A percentile compares a stretch with the other conserved stretches of the same genome.
Conservation (phyloP, 306 rosid species). For the Lathyrus tuberosus region DNA sequence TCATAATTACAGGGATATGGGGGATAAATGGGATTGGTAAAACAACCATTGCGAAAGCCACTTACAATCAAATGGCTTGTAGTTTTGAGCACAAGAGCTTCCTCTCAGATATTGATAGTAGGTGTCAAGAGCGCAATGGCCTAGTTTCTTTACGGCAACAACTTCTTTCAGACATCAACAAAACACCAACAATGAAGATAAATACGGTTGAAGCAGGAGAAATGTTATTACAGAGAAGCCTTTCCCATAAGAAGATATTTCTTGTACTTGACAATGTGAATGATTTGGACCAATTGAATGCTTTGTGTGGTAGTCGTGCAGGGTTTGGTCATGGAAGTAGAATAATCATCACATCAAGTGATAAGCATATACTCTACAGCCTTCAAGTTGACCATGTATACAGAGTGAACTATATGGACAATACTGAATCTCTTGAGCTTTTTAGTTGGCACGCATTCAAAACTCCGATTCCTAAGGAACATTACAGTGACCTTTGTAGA, state of each 20-base stretch:
- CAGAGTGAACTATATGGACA: neutral
- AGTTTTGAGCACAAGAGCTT: neutral
- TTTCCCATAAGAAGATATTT: neutral
- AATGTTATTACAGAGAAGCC: neutral
- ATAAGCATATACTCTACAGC: neutral
- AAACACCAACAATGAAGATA: conserved; percentile 4
- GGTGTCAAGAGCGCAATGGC: neutral
- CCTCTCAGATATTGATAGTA: too few species aligned
- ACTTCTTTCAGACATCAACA: conserved; percentile 18
- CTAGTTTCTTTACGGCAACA: conserved; percentile 6
- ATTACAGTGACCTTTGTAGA: neutral
- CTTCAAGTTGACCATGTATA: neutral
- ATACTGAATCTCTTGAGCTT: neutral
- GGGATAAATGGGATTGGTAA: neutral
- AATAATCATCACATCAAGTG: conserved; percentile 23
- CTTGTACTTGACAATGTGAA: conserved; percentile 31
- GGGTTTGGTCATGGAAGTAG: conserved; percentile 16
- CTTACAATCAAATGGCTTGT: neutral
- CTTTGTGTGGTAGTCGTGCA: neutral
- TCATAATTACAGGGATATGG: neutral
- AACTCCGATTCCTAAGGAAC: neutral
- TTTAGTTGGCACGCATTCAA: conserved; percentile 20
- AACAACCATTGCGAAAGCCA: neutral
- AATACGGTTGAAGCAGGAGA: neutral
- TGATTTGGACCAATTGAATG: neutral